Conservation (phyloP, 139 green algal species). For the Axilococcus clingmanii region DNA sequence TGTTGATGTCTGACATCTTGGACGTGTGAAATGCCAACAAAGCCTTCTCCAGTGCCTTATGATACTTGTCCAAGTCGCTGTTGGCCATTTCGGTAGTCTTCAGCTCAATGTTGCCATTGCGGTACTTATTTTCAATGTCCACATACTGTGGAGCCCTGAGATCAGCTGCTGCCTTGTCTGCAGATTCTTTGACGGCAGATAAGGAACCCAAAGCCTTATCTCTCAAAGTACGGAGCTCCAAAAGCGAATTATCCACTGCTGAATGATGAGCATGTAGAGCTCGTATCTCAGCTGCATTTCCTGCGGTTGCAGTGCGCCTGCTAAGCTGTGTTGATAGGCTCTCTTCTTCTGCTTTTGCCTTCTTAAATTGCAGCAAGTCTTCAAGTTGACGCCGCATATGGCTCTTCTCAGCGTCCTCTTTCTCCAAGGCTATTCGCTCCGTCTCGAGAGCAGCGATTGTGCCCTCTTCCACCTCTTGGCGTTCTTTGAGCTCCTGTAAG, state of each 20-base stretch:
- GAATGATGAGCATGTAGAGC: slow-evolving; percentile 3
- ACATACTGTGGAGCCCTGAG: slow-evolving; percentile 50
- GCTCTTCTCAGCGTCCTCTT: slow-evolving; percentile 6
- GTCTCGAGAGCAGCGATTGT: slow-evolving; percentile 15
- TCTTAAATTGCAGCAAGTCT: slow-evolving; percentile 31
- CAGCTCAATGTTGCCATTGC: slow-evolving; percentile 41
- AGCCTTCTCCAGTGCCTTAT: slow-evolving; percentile 90
- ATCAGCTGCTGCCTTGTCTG: slow-evolving; percentile 11
- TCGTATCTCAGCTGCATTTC: background rate
- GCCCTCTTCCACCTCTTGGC: background rate
- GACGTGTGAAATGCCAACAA: slow-evolving; percentile 89
- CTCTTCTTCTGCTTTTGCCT: slow-evolving; percentile 18
- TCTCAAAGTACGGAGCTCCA: slow-evolving; percentile 8
- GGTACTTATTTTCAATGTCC: slow-evolving; percentile 59
- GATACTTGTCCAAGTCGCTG: slow-evolving; percentile 87
- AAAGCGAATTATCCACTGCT: too few species aligned
- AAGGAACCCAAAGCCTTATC: slow-evolving; percentile 28
- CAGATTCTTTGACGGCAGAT: slow-evolving; percentile 18
- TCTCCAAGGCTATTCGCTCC: slow-evolving; percentile 6
- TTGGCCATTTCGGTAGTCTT: slow-evolving; percentile 82
- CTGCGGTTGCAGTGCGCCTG: background rate
- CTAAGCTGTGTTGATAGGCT: slow-evolving; percentile 25
- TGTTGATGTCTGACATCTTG: slow-evolving; percentile 97
- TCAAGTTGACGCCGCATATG: slow-evolving; percentile 25
- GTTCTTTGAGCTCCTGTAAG: slow-evolving; percentile 11